Percentiles rank a stretch among this genome's conserved stretches.
Evolutionary conservation across 2,329 filamentous ascomycete genomes (phyloP).

Genomic region (Venturia effusa): DNA sequence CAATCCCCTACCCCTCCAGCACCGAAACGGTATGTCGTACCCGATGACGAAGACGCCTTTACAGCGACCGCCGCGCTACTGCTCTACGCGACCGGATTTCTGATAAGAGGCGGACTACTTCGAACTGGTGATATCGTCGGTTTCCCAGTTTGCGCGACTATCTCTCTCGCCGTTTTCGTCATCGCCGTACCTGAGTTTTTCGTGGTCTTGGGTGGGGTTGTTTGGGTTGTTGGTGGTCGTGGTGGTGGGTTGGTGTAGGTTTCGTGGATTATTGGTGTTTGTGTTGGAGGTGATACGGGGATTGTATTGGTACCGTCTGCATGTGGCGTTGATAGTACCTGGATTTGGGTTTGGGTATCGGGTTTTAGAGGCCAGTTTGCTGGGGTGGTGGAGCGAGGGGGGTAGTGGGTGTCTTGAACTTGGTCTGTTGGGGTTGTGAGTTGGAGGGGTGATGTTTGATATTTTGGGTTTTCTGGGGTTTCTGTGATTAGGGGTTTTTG

Average conservation of each 20-base stretch:
- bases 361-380: background rate
- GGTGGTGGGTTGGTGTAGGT: background rate
- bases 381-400: background rate
- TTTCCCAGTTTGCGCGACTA: background rate
- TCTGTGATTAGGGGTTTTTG: too few relatives aligned
- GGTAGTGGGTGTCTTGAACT: background rate
- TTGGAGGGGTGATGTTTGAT: background rate
- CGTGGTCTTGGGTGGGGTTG: background rate
- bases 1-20: too few relatives aligned
- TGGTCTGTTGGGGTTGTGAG: background rate
- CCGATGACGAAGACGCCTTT: too few relatives aligned
- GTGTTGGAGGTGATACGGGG: background rate
- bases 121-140: background rate
- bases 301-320: too few relatives aligned
- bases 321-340: too few relatives aligned
- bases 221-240: background rate
- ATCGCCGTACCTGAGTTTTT: too few relatives aligned
- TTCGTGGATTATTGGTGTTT: background rate
- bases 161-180: background rate
- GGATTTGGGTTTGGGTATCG: too few relatives aligned
- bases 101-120: too few relatives aligned
- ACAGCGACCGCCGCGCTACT: background rate
- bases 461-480: background rate
- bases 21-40: too few relatives aligned
- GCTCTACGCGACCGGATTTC: background rate